Evolutionary conservation across 2,329 filamentous ascomycete genomes (phyloP).

Genomic region (Laburnicola sp.): DNA sequence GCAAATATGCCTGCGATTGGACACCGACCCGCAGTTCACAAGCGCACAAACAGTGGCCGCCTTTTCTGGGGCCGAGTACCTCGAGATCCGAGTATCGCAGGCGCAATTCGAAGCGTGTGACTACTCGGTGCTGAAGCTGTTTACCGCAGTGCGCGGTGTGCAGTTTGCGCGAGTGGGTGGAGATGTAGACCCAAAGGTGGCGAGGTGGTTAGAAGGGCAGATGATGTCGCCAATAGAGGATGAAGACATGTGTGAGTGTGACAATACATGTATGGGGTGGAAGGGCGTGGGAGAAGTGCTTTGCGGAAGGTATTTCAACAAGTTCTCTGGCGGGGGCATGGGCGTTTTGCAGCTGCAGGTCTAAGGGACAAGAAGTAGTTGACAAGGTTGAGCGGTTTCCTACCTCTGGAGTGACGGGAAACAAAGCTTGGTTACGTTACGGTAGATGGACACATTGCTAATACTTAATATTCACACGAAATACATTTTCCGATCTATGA

Average conservation of each 20-base stretch:
- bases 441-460: too few species aligned
- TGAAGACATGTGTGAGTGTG: background rate
- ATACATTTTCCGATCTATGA: too few species aligned
- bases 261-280: background rate
- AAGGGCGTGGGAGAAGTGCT: background rate
- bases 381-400: too few species aligned
- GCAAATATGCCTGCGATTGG: conserved; percentile 53
- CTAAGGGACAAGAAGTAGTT: background rate
- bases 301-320: conserved; percentile 6
- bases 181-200: conserved; percentile 48
- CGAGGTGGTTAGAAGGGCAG: conserved; percentile 49
- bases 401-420: too few species aligned
- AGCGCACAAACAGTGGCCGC: conserved; percentile 44
- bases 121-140: conserved; percentile 48
- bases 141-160: conserved; percentile 53
- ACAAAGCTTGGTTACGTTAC: too few species aligned
- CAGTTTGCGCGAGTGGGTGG: conserved; percentile 49
- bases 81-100: conserved; percentile 57
- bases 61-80: conserved; percentile 51
- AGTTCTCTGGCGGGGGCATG: background rate
- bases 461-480: too few species aligned
- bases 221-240: conserved; percentile 45
- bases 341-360: background rate
- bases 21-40: conserved; percentile 54
- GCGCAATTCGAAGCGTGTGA: conserved; percentile 44